Base-by-base conservation (phyloP, 768 basidiomycete species). In the Phaeotremella fagi region DNA sequence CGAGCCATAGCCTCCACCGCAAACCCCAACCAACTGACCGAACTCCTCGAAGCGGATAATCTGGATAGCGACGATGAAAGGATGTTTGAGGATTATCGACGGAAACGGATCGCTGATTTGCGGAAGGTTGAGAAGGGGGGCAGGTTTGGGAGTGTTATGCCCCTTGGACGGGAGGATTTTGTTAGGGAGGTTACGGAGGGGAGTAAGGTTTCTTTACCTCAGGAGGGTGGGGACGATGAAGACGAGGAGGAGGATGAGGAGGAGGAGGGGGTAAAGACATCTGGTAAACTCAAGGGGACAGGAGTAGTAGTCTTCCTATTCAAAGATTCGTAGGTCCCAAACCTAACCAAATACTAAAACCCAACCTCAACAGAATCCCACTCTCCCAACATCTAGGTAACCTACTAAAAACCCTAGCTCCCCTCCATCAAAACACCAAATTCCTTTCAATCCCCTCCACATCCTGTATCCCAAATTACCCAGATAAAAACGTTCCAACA, bases 391-490 rank as follows among this genome's bases (percentile, higher is more conserved):
- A 85, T 42, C 78, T 92, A 11, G 82, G 81, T 47, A 75, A 79
- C 24, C 84, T 92, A 47, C 75, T 98, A 24, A 79, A 78, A 3
- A 79, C 78, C 0, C 79, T 99, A 4, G 90, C 95, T 1, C 78
- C 78, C n/a, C 82, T 83, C 48, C 86, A 94, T 72, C 88, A 91
- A 1, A 85, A 85, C 43, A 88, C 91, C 11, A 98, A 98, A 76
- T 95, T 99, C 63, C 86, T 97, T 56, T 90, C 88, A 11, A 98
- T 98, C 63, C 83, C 91, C 3, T 90, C 91, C 31, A 82, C 88
- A 76, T 90, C 90, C 74, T 94, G 90, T 77, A 95, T 99, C 63
- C 84, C 88, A n/a, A 86, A 97, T 75, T 84, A 98, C 29, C 94
- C 92, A 14, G 95, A 97, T 64, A 79, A 82, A 31, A 84, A 90